Base-by-base conservation (phyloP, 495 filamentous ascomycete genomes). In the Monascus purpureus region DNA sequence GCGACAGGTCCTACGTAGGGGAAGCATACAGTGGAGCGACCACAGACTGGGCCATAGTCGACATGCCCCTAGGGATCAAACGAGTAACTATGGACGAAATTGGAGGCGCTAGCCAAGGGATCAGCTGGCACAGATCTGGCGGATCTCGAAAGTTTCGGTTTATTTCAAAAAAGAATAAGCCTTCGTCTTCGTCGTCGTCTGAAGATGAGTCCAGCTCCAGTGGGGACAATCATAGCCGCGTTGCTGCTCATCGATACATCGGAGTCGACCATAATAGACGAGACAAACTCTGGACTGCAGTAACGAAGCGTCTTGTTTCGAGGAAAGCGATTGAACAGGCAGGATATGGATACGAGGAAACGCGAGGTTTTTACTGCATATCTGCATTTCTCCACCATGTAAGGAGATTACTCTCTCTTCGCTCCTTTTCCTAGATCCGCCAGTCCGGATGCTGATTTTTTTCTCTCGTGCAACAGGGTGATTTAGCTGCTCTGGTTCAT, bases 281-380 rank as follows among this genome's bases (percentile, higher is more conserved):
- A 32, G 75, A 73, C 29, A 72, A 80, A 36, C 78, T 93, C 53
- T 96, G 92, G 92, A 97, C 90, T 0, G 90, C 96, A 50, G 86
- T 97, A 43, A 93, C 87, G 6, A 95, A 93, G 59, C 85, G 93
- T 42, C 53, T 97, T 29, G 84, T 97, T 8, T 68, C 78, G 24
- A 71, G 73, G 34, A 88, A 96, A 47, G 92, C 90, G 0, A 83
- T 97, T 41, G 77, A 93, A 38, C 59, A 75, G 32, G 50, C 74
- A 36, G 85, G 84, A 0, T 96, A 92, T 54, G 82, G 84, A 41
- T 96, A 74, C 46, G 87, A 96, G 46, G 88, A 96, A 61, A 90
- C 83, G 2, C 79, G 82, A 31, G 72, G 59, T 29, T 93, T 82
- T 54, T 96, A 80, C 55, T 96, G 95, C 47, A 71, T 97, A 22